phyloP scores from a whole-genome alignment of 345 rosid genomes.

The Durio zibethinus region DNA sequence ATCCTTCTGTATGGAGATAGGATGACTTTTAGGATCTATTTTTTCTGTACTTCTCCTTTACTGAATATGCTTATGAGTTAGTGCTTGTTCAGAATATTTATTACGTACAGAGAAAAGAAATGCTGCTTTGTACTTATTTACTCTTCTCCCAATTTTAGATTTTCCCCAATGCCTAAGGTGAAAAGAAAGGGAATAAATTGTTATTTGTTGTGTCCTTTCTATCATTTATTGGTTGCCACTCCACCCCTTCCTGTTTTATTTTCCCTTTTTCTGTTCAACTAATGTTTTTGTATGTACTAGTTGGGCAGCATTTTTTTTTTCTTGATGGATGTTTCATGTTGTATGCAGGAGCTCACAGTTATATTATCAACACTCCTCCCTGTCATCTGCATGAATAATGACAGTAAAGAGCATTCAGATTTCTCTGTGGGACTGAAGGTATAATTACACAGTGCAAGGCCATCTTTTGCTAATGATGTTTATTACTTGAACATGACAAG shows the following conservation, averaged over 20 bases:
- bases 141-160: neutral
- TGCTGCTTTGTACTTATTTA: neutral
- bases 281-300: neutral
- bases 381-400: slow-evolving; percentile 60
- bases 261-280: neutral
- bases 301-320: neutral
- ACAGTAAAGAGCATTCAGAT: slow-evolving; percentile 53
- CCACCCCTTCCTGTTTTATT: neutral
- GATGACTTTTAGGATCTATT: neutral
- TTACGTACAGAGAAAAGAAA: neutral
- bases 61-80: neutral
- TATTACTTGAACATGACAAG: neutral
- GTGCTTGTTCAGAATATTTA: neutral
- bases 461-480: slow-evolving; percentile 5
- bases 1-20: neutral
- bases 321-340: neutral
- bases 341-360: slow-evolving; percentile 71
- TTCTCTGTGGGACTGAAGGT: slow-evolving; percentile 87
- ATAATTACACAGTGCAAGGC: slow-evolving; percentile 3
- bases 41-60: neutral
- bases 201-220: neutral
- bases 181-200: neutral
- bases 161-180: neutral
- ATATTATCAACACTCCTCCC: slow-evolving; percentile 88
- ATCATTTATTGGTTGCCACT: neutral